These are phyloP conservation scores for Tephrocybe sp. DNA, from an alignment of 768 basidiomycete genomes.

Conservation along the genomic window DNA sequence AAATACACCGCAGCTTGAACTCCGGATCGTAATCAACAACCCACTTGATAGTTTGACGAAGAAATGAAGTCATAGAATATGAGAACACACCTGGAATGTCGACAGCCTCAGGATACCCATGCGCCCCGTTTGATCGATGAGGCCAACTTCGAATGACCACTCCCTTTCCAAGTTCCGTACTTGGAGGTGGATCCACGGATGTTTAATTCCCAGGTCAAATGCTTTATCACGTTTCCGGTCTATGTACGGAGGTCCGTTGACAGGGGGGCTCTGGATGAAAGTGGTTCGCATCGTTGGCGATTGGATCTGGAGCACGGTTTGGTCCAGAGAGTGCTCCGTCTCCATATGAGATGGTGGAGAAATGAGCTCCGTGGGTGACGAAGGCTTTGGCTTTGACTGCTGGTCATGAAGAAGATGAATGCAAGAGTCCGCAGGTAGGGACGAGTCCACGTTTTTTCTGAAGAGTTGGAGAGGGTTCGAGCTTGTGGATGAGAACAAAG, in stretches of 20 bases:
- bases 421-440: slow-evolving; percentile 61
- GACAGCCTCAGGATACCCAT: slow-evolving; percentile 66
- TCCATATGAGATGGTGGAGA: slow-evolving; percentile 30
- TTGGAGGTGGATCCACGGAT: slow-evolving; percentile 77
- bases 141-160: slow-evolving; percentile 76
- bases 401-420: slow-evolving; percentile 63
- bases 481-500: slow-evolving; percentile 73
- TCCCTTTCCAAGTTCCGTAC: slow-evolving; percentile 65
- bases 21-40: neutral
- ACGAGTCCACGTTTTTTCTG: slow-evolving; percentile 42
- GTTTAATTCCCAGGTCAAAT: slow-evolving; percentile 56
- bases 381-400: slow-evolving; percentile 50
- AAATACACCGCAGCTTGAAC: too few relatives aligned
- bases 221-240: slow-evolving; percentile 13
- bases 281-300: slow-evolving; percentile 71
- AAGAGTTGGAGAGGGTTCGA: slow-evolving; percentile 64
- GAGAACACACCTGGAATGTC: slow-evolving; percentile 71
- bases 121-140: slow-evolving; percentile 63
- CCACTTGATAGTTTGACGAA: too few relatives aligned
- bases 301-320: slow-evolving; percentile 78
- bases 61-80: slow-evolving; percentile 1
- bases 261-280: slow-evolving; percentile 63
- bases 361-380: slow-evolving; percentile 47
- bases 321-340: slow-evolving; percentile 43
- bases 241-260: slow-evolving; percentile 9